These are phyloP conservation scores for Neurospora sp. DNA, from an alignment of 2,329 filamentous ascomycete species.

Conservation along the genomic window DNA sequence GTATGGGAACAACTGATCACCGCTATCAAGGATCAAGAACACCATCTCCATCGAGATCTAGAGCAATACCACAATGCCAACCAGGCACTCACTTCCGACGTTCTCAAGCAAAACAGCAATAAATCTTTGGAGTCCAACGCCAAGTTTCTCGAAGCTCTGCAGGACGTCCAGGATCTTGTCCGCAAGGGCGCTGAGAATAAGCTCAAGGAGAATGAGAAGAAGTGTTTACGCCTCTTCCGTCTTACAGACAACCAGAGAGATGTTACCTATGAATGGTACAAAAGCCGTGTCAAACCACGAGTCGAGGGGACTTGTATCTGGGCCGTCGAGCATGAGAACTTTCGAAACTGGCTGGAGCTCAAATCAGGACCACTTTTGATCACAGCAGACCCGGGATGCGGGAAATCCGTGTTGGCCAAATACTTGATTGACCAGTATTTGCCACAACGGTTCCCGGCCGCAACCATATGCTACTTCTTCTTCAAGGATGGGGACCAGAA, in stretches of 20 bases:
- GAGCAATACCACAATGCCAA: neutral
- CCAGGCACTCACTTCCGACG: rapidly evolving
- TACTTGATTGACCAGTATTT: slow-evolving; percentile 23
- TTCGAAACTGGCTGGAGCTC: slow-evolving; percentile 20
- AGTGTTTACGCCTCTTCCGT: slow-evolving; percentile 6
- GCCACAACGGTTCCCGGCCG: slow-evolving; percentile 5
- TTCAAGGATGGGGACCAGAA: slow-evolving; percentile 32
- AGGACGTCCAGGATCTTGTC: neutral
- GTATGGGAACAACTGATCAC: neutral
- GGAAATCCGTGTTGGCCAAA: slow-evolving; percentile 29
- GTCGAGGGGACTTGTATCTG: slow-evolving; percentile 24
- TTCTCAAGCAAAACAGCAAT: neutral
- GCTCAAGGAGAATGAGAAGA: neutral
- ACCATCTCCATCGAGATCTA: neutral
- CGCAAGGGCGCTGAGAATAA: neutral
- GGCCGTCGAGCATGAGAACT: slow-evolving; percentile 24
- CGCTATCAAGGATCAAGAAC: neutral
- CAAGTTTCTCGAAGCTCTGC: neutral
- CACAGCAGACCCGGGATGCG: slow-evolving; percentile 29
- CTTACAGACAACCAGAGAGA: slow-evolving; percentile 1
- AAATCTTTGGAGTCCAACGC: neutral
- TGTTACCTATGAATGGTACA: slow-evolving; percentile 23
- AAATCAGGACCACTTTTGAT: slow-evolving; percentile 23
- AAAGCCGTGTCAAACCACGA: slow-evolving; percentile 17
- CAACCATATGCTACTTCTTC: slow-evolving; percentile 32